Evolutionary conservation across 2,329 filamentous ascomycete genomes (phyloP).

Genomic region (Beauveria asiatica): DNA sequence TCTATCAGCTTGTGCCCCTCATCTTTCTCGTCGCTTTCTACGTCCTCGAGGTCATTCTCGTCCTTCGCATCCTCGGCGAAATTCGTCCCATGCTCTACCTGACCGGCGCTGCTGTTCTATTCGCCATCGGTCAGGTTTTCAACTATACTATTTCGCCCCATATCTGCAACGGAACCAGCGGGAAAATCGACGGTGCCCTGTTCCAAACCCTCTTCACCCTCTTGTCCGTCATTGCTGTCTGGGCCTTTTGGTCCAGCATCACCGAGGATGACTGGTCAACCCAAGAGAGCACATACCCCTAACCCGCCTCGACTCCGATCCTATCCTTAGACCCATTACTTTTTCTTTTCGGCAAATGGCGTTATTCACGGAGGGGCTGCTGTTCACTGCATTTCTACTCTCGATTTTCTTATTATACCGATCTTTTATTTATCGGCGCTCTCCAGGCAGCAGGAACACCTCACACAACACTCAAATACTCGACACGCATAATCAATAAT

Average conservation of each 20-base stretch:
- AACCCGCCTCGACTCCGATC: slow-evolving; percentile 7
- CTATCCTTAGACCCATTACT: slow-evolving; percentile 10
- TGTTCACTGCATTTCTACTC: slow-evolving; percentile 14
- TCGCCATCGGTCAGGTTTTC: slow-evolving; percentile 90
- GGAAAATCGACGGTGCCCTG: slow-evolving; percentile 85
- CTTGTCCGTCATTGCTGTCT: slow-evolving; percentile 71
- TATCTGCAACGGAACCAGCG: slow-evolving; percentile 74
- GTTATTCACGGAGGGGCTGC: slow-evolving; percentile 16
- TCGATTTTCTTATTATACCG: slow-evolving; percentile 12
- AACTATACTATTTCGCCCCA: slow-evolving; percentile 89
- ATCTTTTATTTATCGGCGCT: slow-evolving; percentile 9
- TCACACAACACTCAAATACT: neutral
- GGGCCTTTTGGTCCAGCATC: slow-evolving; percentile 98
- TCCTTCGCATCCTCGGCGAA: slow-evolving; percentile 80
- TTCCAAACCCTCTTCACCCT: slow-evolving; percentile 93
- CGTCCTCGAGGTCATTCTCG: slow-evolving; percentile 72
- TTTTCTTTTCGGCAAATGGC: slow-evolving; percentile 14
- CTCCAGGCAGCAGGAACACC: neutral
- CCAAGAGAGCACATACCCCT: slow-evolving; percentile 34
- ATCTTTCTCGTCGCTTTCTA: slow-evolving; percentile 86
- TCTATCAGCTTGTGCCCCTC: slow-evolving; percentile 85
- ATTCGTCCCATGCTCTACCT: slow-evolving; percentile 89
- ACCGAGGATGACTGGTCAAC: slow-evolving; percentile 96
- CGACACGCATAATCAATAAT: neutral
- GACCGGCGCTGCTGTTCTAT: slow-evolving; percentile 63